Base-by-base conservation (phyloP, 2,329 filamentous ascomycete species). In the Apiospora pterosperma region DNA sequence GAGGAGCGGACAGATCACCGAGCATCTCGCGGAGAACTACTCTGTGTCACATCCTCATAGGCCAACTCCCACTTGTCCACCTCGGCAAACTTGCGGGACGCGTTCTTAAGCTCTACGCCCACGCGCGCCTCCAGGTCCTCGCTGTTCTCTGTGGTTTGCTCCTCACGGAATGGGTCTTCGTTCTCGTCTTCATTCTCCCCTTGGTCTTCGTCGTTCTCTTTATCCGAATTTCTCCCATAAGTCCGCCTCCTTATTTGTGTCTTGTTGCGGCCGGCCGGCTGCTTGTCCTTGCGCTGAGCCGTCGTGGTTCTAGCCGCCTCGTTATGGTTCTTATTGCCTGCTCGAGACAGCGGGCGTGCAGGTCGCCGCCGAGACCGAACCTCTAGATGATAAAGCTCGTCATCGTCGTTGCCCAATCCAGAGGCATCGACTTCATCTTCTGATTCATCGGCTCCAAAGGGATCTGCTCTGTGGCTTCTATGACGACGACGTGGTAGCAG, bases 41-140 rank as follows among this genome's bases (percentile, higher is more conserved):
- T 82, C 74, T 85, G 82, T 25, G 82, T 82, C 60, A 88, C 82
- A 69, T 88, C 87, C 78, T 91, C 89, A 75, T 86, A 91, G 61
- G 88, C 86, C 66, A 91, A 77, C 76, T 89, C 82, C 88, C 88
- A 91, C 76, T 83, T 80, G 74, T 91, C 89, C 44, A 91, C 89
- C 76, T 91, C 88, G 74, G 85, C 82, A 70, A 91, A 91, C 76
- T 90, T 90, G 73, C 80, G 82, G 11, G 81, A 81, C 44, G 87
- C 85, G 61, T 82, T 79, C 75, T 85, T 85, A 66, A 91, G 78
- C 79, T 88, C 87, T 48, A 83, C 76, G 28, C 82, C 78, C 59
- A 82, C 73, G 7, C 78, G 74, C 60, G 75, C 75, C 64, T 78
- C 73, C 71, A 79, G 42, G 69, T 76, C 69, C 71, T 76, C 71